Base-by-base conservation (phyloP, 2,329 filamentous ascomycete species). In the Stachybotrys chartarum region DNA sequence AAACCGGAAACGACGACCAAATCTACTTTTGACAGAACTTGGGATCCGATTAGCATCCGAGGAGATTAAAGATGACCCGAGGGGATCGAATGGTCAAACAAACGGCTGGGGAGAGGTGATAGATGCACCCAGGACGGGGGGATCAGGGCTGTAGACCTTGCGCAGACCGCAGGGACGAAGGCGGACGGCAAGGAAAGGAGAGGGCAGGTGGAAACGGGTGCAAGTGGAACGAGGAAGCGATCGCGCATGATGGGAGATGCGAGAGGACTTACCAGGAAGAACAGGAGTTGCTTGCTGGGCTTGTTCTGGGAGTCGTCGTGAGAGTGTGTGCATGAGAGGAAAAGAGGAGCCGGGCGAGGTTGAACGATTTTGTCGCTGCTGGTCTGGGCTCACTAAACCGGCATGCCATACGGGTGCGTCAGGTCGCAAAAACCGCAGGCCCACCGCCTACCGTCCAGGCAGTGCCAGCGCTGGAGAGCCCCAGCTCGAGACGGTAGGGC, bases 301-400 rank as follows among this genome's bases (percentile, higher is more conserved):
- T 67, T 66, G 64, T 17, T 68, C 66, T 64, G 63, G 69, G 65
- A 66, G 64, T 65, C 66, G 63, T 63, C 64, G 68, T 64, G 64
- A 67, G 70, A 68, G 65, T 67, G 69, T 71, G 72, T 72, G 71
- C 66, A 72, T 69, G 69, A 68, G 69, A 68, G 70, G 72, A 74
- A 74, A 74, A 74, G 72, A 74, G 72, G 72, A 74, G 69, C 65
- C 63, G 64, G 65, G 63, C 60, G 66, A 72, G 65, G 70, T 69
- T 65, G 66, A 68, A 68, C 64, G 70, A 72, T 72, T 73, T 73
- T 72, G 71, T 70, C 69, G 66, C 63, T 65, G 64, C 62, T 59
- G 59, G 59, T 59, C 55, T 63, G 63, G 62, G 52, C 58, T 44
- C 50, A 52, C 50, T 52, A 52, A 24, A 52, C 35, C 16, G 50